Percentiles rank a stretch among this genome's conserved stretches.
Evolutionary conservation across 768 basidiomycete genomes (phyloP).

Genomic region (Gloeopeniophorella convolvens): DNA sequence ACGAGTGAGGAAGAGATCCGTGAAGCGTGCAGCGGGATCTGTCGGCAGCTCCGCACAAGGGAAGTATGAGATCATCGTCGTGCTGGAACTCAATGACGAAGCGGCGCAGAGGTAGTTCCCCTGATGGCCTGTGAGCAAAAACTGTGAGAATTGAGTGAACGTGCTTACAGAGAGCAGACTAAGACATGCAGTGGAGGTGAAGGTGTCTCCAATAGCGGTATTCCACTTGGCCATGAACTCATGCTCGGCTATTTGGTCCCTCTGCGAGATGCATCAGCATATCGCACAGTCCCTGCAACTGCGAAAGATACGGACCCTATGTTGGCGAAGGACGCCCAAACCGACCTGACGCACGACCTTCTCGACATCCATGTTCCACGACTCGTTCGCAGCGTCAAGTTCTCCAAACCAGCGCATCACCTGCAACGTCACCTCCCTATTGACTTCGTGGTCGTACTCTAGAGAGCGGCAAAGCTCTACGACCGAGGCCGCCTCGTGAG

Average conservation of each 20-base stretch:
- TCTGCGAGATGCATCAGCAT: constrained; percentile 31
- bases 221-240: constrained; percentile 67
- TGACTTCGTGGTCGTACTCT: constrained; percentile 67
- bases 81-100: constrained; percentile 29
- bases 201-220: constrained; percentile 69
- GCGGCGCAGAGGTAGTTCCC: constrained; percentile 62
- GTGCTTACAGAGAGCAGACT: constrained; percentile 58
- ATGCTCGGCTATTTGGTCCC: constrained; percentile 49
- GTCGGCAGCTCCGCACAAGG: constrained; percentile 66
- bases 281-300: not conserved
- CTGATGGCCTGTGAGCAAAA: constrained; percentile 33
- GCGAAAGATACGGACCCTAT: constrained; percentile 38
- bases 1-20: constrained; percentile 80
- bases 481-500: constrained; percentile 46
- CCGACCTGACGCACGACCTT: constrained; percentile 71
- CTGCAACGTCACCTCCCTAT: constrained; percentile 52
- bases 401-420: constrained; percentile 82
- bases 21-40: constrained; percentile 76
- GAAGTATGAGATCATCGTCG: constrained; percentile 57
- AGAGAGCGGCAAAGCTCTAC: constrained; percentile 55
- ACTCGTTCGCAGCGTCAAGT: constrained; percentile 29
- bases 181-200: constrained; percentile 55
- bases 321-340: constrained; percentile 56
- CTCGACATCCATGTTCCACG: constrained; percentile 62
- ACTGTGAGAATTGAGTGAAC: not conserved